A percentile compares a stretch with the other conserved stretches of the same genome.
phyloP scores from a whole-genome alignment of 2,329 filamentous ascomycete species.

The Diaporthe australafricana region DNA sequence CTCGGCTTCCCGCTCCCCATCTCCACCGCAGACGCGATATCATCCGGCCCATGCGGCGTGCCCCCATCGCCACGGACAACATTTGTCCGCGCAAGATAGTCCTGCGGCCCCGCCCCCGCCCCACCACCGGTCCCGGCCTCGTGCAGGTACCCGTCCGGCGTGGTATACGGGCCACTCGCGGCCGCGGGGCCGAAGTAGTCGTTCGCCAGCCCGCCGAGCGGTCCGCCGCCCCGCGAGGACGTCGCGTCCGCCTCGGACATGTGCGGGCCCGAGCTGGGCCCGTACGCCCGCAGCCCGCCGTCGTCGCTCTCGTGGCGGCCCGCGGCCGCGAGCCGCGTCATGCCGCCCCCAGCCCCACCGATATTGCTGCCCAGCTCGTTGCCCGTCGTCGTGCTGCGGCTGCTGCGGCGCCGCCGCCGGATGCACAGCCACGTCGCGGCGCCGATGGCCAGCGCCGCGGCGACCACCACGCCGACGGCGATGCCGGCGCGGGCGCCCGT shows the following conservation, averaged over 20 bases:
- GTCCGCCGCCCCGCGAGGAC: conserved; percentile 39
- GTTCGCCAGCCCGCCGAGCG: conserved; percentile 46
- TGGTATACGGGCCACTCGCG: conserved; percentile 57
- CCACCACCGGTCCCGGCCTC: conserved; percentile 30
- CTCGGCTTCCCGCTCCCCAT: conserved; percentile 58
- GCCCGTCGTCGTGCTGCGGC: conserved; percentile 39
- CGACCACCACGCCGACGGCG: conserved; percentile 63
- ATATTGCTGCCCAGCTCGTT: conserved; percentile 31
- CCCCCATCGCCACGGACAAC: conserved; percentile 53
- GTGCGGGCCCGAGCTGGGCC: conserved; percentile 40
- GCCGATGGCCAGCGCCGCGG: conserved; percentile 55
- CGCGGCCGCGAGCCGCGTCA: conserved; percentile 9
- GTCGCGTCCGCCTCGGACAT: conserved; percentile 47
- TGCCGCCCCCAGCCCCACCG: conserved; percentile 12
- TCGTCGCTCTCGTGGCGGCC: conserved; percentile 13
- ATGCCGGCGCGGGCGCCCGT: conserved; percentile 67
- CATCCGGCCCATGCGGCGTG: conserved; percentile 58
- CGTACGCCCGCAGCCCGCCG: conserved; percentile 35
- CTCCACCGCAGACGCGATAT: conserved; percentile 65
- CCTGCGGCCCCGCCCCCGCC: conserved; percentile 45
- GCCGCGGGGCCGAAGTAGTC: conserved; percentile 23
- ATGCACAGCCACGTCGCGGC: conserved; percentile 61
- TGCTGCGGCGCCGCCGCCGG: conserved; percentile 49
- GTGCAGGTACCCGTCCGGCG: conserved; percentile 24
- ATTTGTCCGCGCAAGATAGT: conserved; percentile 41